These are phyloP conservation scores for Rhizopus sp. DNA, from an alignment of 371 early-diverging fungal genomes.

Conservation along the genomic window DNA sequence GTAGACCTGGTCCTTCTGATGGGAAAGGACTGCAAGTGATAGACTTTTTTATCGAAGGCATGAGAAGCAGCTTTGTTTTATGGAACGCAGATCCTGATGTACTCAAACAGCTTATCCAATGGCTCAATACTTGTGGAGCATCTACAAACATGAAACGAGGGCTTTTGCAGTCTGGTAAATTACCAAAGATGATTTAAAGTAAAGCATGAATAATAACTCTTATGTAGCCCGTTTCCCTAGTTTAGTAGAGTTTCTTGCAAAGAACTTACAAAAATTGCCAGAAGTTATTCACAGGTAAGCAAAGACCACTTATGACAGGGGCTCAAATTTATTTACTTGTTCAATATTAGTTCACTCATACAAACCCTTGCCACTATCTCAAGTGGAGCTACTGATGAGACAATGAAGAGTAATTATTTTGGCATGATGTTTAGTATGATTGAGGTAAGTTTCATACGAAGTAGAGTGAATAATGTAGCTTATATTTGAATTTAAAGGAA, in stretches of 20 bases:
- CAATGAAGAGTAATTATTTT: constrained; percentile 56
- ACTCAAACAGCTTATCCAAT: constrained; percentile 58
- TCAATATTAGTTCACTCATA: constrained; percentile 54
- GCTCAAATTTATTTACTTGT: not conserved
- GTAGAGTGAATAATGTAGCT: not conserved
- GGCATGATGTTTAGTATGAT: constrained; percentile 58
- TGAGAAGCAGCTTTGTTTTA: constrained; percentile 62
- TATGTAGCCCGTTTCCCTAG: constrained; percentile 58
- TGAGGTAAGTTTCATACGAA: constrained; percentile 30
- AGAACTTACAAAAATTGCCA: constrained; percentile 62
- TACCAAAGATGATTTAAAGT: not conserved
- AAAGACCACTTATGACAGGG: not conserved
- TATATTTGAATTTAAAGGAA: constrained; percentile 26
- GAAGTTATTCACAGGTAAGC: constrained; percentile 66
- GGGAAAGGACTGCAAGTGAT: constrained; percentile 65
- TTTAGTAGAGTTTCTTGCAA: constrained; percentile 62
- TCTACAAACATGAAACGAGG: constrained; percentile 51
- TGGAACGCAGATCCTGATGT: constrained; percentile 81
- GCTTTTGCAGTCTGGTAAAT: constrained; percentile 60
- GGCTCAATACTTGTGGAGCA: constrained; percentile 63
- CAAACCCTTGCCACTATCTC: constrained; percentile 68
- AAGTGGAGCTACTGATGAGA: constrained; percentile 56
- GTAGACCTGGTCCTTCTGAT: constrained; percentile 53
- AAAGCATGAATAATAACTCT: not conserved
- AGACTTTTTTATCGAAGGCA: constrained; percentile 63